These are phyloP conservation scores for Thelonectria olida DNA, from an alignment of 2,329 filamentous ascomycete species.

Conservation along the genomic window DNA sequence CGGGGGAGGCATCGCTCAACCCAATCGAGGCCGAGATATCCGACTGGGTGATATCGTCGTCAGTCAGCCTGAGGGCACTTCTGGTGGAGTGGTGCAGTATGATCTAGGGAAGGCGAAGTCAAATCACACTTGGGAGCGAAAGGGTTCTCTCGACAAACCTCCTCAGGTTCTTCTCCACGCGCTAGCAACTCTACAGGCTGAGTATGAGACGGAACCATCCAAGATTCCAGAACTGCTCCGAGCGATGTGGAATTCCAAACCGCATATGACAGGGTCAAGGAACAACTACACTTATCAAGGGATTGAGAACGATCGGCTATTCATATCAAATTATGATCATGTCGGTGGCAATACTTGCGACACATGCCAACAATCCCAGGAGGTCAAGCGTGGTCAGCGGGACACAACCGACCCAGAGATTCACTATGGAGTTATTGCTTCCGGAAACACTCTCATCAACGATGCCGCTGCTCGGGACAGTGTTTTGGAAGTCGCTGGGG, in stretches of 20 bases:
- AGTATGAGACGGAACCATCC: conserved; percentile 19
- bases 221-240: conserved; percentile 2
- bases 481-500: neutral
- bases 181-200: conserved; percentile 13
- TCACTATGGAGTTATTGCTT: conserved; percentile 38
- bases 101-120: conserved; percentile 31
- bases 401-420: conserved; percentile 17
- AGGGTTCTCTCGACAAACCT: conserved; percentile 19
- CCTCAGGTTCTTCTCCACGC: conserved; percentile 24
- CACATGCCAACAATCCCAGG: neutral
- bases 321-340: conserved; percentile 16
- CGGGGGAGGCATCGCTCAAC: conserved; percentile 50
- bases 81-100: conserved; percentile 37
- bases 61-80: conserved; percentile 25
- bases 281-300: conserved; percentile 25
- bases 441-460: conserved; percentile 34
- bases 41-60: too few relatives aligned
- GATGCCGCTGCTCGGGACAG: conserved; percentile 19
- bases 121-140: neutral
- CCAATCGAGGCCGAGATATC: conserved; percentile 24
- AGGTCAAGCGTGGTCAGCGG: conserved; percentile 5
- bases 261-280: conserved; percentile 6
- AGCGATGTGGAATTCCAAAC: neutral
- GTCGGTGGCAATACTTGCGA: conserved; percentile 8
- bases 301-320: conserved; percentile 23